Percentiles rank a stretch among this genome's conserved stretches.
Evolutionary conservation across 106 monocot genomes (phyloP).

Genomic region (Alisma plantagoaquatica): DNA sequence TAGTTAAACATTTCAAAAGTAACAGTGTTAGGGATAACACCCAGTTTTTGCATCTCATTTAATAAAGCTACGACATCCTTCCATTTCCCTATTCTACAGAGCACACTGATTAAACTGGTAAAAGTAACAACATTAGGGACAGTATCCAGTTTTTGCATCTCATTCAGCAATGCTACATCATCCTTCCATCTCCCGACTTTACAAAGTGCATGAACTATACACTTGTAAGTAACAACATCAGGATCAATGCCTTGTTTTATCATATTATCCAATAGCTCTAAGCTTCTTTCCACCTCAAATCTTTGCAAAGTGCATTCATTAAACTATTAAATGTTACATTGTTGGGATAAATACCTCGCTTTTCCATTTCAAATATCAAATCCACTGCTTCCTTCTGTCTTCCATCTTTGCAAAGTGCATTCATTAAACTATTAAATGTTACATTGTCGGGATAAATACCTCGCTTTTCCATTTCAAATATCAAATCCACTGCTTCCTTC

Average conservation of each 20-base stretch:
- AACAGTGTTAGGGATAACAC: too few species aligned
- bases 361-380: conserved; percentile 17
- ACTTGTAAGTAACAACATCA: conserved; percentile 23
- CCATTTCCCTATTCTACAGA: too few species aligned
- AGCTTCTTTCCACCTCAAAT: conserved; percentile 8
- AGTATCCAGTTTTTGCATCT: conserved; percentile 12
- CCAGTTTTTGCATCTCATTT: too few species aligned
- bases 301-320: conserved; percentile 14
- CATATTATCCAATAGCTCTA: conserved; percentile 11
- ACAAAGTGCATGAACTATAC: conserved; percentile 23
- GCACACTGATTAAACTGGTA: conserved; percentile 22
- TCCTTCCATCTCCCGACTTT: conserved; percentile 11
- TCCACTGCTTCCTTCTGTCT: conserved; percentile 10
- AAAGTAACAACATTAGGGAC: conserved; percentile 24
- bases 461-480: conserved; percentile 10
- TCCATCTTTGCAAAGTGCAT: conserved; percentile 12
- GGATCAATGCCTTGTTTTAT: conserved; percentile 3
- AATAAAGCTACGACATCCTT: too few species aligned
- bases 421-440: conserved; percentile 24
- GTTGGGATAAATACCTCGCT: conserved; percentile 10
- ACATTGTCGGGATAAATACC: conserved; percentile 15
- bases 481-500: conserved; percentile 19
- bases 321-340: conserved; percentile 15
- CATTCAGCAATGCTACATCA: conserved; percentile 3
- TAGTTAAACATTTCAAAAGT: too few species aligned